Evolutionary conservation across 2,329 filamentous ascomycete genomes (phyloP).

Genomic region (Orbilia oligospora): DNA sequence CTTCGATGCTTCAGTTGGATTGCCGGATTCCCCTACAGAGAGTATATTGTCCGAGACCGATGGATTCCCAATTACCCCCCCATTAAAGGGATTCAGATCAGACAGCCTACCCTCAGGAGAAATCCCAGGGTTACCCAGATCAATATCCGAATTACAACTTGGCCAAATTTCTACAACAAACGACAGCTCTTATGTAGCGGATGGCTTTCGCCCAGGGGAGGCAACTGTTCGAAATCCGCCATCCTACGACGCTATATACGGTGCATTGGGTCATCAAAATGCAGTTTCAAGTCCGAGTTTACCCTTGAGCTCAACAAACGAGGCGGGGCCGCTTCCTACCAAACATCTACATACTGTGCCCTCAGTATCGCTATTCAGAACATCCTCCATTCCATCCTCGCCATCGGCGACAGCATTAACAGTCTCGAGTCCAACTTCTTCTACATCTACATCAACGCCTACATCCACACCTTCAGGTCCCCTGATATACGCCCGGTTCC

Average conservation of each 20-base stretch:
- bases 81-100: slow-evolving; percentile 25
- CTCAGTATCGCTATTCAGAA: slow-evolving; percentile 49
- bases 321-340: slow-evolving; percentile 37
- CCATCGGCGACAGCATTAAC: slow-evolving; percentile 5
- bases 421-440: not conserved
- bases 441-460: not conserved
- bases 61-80: slow-evolving; percentile 26
- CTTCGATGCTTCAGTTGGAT: slow-evolving; percentile 49
- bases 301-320: not conserved
- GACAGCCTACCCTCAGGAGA: slow-evolving; percentile 20
- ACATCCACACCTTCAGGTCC: slow-evolving; percentile 20
- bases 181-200: slow-evolving; percentile 36
- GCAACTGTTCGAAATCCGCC: slow-evolving; percentile 34
- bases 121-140: slow-evolving; percentile 16
- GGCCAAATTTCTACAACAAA: not conserved
- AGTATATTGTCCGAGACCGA: slow-evolving; percentile 32
- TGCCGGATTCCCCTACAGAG: slow-evolving; percentile 52
- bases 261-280: slow-evolving; percentile 26
- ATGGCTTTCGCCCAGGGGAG: slow-evolving; percentile 49
- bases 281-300: slow-evolving; percentile 9
- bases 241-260: slow-evolving; percentile 54
- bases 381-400: slow-evolving; percentile 34
- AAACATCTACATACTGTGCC: slow-evolving; percentile 51
- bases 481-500: slow-evolving; percentile 47
- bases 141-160: slow-evolving; percentile 45